Base-by-base conservation (phyloP, 2,329 filamentous ascomycete species). In the Hymenoscyphus occultus region DNA sequence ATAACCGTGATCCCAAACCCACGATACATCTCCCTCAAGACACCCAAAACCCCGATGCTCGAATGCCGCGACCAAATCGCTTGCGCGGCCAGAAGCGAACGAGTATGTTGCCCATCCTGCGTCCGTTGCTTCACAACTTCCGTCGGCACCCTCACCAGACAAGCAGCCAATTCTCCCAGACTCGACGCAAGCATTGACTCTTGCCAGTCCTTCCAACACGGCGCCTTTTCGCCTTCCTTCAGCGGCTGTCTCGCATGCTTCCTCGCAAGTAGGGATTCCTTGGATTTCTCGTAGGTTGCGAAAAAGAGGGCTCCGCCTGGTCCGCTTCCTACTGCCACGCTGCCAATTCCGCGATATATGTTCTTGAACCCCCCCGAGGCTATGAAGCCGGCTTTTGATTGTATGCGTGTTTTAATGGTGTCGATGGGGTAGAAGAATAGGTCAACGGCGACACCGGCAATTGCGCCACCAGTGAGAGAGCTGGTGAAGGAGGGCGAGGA, bases 81-180 rank as follows among this genome's bases (percentile, higher is more conserved):
- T 64, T 80, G 81, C 63, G 97, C 81, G 1, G 92, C 89, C 0
- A 82, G 80, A 16, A 86, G 76, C 13, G 87, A 90, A 5, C 86
- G 89, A 5, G 91, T 87, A 78, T 93, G 89, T 73, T 93, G 88
- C 5, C 88, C 87, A 0, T 95, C 95, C 79, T 99, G 95, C 19
- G 95, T 93, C 65, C 96, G 85, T 82, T 98, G 95, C 84, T 99
- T 99, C 73, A 99, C 86, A 4, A 99, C 95, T 77, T 99, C 95
- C 0, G 93, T 98, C 9, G 95, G 95, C 22, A 99, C 95, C 63
- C 95, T 84, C 6, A 99, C 88, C 1, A 93, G 88, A 78, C 95
- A 99, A 0, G 95, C 96, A 2, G 94, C 92, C 1, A 98, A 83
- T 78, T 99, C 95, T 62, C 95, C 96, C 57, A 93, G 75, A 56